Base-by-base conservation (phyloP, 495 filamentous ascomycete species). In the Daldinia vernicosa region DNA sequence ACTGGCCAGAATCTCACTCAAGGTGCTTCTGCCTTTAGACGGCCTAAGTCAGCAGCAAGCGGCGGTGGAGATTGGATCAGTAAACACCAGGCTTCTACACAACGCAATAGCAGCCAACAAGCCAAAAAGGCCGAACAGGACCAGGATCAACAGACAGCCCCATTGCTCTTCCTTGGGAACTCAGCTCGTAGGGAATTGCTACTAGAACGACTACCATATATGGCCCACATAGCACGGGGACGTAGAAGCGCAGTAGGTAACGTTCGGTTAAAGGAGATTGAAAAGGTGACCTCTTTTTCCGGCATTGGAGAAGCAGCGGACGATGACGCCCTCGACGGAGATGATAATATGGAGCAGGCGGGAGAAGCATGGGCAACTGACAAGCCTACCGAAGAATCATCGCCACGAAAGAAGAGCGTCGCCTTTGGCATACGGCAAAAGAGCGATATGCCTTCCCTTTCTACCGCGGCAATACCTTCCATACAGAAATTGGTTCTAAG, bases 151-250 rank as follows among this genome's bases (percentile, higher is more conserved):
- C 64, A 72, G 11, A 39, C 75, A 19, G 59, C 80, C 15, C 79
- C 84, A 0, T 69, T 84, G 0, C 77, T 87, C 2, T 84, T 81
- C 4, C 82, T 88, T 22, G 86, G 88, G 12, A 87, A 81, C 70
- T 86, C 89, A 9, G 89, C 91, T 17, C 88, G 90, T 22, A 80
- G 81, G 66, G 94, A 96, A 74, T 82, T 95, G 77, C 75, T 97
- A 1, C 85, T 97, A 14, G 89, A 98, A 65, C 87, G 92, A 15
- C 83, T 99, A 12, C 95, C 95, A 0, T 99, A 97, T 77, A 86
- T 97, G 81, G 84, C 89, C 2, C 85, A 86, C 27, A 91, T 97
- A 30, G 75, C 84, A 1, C 78, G 78, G 15, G 77, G 76, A 1
- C 80, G 78, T 62, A 78, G 70, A 45, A 67, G 73, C 14, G 61